A percentile compares a stretch with the other conserved stretches of the same genome.
Evolutionary conservation across 2,329 filamentous ascomycete genomes (phyloP).

Genomic region (Eutypa lata): DNA sequence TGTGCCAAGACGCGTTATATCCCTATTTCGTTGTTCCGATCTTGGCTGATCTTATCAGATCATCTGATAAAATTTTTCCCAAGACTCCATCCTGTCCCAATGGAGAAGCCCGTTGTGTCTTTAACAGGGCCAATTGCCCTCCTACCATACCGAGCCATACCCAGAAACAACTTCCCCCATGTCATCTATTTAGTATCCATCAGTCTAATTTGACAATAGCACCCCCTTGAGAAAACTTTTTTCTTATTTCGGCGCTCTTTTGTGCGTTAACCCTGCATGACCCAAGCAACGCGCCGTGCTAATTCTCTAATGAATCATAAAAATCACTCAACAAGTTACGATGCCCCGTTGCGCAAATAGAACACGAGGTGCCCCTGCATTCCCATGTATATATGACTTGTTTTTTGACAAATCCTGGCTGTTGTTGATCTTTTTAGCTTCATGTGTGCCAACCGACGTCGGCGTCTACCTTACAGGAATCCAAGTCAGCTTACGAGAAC

Average conservation of each 20-base stretch:
- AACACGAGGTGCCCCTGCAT: background rate
- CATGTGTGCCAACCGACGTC: background rate
- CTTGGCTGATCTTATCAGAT: conserved; percentile 49
- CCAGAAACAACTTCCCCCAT: conserved; percentile 25
- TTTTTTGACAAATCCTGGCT: background rate
- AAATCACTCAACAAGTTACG: background rate
- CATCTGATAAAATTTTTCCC: conserved; percentile 46
- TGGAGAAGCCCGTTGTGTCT: background rate
- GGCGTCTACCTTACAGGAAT: background rate
- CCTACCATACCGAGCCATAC: background rate
- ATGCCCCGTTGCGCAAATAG: background rate
- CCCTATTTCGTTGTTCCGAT: conserved; percentile 2
- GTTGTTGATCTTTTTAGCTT: background rate
- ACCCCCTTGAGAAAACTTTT: background rate
- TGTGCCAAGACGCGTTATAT: conserved; percentile 3
- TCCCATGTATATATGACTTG: too few species aligned
- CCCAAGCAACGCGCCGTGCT: too few species aligned
- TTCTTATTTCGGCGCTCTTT: background rate
- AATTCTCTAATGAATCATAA: too few species aligned
- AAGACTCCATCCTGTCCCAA: background rate
- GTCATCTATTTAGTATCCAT: too few species aligned
- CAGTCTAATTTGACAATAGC: background rate
- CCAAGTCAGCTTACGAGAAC: too few species aligned
- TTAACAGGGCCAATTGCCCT: background rate
- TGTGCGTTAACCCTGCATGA: too few species aligned